These are phyloP conservation scores for Leccinum subrobustum DNA, from an alignment of 1,284 basidiomycete genomes.

Conservation along the genomic window DNA sequence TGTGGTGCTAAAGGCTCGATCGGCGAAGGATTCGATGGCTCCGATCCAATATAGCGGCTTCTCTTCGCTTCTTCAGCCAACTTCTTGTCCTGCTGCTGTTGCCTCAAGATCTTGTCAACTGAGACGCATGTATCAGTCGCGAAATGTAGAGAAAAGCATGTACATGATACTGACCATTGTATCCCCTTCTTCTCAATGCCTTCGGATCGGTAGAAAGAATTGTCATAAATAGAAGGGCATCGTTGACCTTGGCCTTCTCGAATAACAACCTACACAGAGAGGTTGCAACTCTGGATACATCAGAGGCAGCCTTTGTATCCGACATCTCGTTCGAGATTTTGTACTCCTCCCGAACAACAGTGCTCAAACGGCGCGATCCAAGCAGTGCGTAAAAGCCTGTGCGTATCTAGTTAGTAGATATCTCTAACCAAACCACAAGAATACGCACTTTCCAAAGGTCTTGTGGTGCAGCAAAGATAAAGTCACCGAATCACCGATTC, in stretches of 20 bases:
- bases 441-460: slow-evolving; percentile 76
- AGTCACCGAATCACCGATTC: slow-evolving; percentile 55
- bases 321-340: slow-evolving; percentile 55
- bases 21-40: slow-evolving; percentile 8
- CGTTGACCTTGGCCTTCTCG: slow-evolving; percentile 73
- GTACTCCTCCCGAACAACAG: slow-evolving; percentile 76
- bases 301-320: slow-evolving; percentile 46
- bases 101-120: slow-evolving; percentile 91
- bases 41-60: slow-evolving; percentile 26
- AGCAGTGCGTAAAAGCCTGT: slow-evolving; percentile 65
- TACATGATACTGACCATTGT: slow-evolving; percentile 57
- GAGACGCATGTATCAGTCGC: not conserved
- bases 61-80: slow-evolving; percentile 51
- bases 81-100: slow-evolving; percentile 75
- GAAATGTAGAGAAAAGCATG: not conserved
- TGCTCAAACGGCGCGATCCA: slow-evolving; percentile 70
- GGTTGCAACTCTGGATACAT: slow-evolving; percentile 65
- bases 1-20: slow-evolving; percentile 17
- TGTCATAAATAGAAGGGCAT: slow-evolving; percentile 87
- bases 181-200: slow-evolving; percentile 83
- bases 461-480: slow-evolving; percentile 83
- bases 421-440: not conserved
- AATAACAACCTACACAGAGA: slow-evolving; percentile 79
- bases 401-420: not conserved
- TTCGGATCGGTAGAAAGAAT: slow-evolving; percentile 89